These are phyloP conservation scores for Leccinum proximum DNA, from an alignment of 1,284 basidiomycete genomes.

Conservation along the genomic window DNA sequence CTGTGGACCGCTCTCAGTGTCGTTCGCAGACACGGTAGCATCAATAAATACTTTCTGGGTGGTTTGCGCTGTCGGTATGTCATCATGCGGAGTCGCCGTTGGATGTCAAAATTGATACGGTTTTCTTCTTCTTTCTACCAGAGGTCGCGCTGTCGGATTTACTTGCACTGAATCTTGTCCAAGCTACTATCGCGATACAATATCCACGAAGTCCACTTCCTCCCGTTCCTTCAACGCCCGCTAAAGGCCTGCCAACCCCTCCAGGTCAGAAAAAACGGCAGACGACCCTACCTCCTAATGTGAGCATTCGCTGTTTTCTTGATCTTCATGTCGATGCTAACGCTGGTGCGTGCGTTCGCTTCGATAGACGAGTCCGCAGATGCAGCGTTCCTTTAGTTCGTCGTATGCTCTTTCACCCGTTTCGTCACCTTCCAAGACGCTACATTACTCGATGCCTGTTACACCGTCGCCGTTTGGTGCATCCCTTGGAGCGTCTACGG, in stretches of 20 bases:
- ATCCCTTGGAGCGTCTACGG: constrained; percentile 32
- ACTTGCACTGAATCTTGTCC: constrained; percentile 47
- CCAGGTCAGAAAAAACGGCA: constrained; percentile 37
- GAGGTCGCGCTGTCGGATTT: constrained; percentile 42
- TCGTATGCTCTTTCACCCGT: constrained; percentile 47
- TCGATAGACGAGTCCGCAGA: constrained; percentile 47
- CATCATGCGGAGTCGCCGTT: background rate
- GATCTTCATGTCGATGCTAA: background rate
- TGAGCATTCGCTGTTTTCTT: constrained; percentile 27
- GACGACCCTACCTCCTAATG: constrained; percentile 43
- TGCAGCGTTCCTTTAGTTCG: constrained; percentile 51
- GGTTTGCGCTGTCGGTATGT: constrained; percentile 21
- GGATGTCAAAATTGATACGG: background rate
- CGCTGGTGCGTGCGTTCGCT: background rate
- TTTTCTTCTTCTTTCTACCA: constrained; percentile 19
- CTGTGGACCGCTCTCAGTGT: constrained; percentile 36
- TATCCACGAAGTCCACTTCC: constrained; percentile 48
- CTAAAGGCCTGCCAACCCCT: constrained; percentile 35
- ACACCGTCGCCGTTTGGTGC: constrained; percentile 36
- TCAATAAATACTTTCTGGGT: constrained; percentile 17
- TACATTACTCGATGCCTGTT: constrained; percentile 38
- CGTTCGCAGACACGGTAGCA: constrained; percentile 23
- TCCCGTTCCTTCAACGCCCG: constrained; percentile 34
- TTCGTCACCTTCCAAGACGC: constrained; percentile 47
- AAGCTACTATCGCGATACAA: constrained; percentile 48